phyloP scores from a whole-genome alignment of 495 filamentous ascomycete genomes.

The Tuber calosporum region DNA sequence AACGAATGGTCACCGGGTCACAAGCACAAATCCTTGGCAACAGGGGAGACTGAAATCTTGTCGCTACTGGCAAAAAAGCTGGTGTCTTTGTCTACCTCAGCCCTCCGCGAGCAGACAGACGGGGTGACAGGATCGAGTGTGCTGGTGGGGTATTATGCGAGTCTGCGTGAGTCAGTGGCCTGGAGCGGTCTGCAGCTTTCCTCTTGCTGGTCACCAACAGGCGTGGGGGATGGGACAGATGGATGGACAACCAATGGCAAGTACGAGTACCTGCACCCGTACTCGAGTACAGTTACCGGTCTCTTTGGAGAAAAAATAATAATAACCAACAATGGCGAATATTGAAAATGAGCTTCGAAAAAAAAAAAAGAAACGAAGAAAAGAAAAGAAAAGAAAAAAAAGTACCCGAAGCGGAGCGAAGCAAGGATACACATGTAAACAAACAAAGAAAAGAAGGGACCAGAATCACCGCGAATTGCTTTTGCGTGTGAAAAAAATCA shows the following conservation, averaged over 20 bases:
- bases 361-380: not conserved
- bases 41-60: not conserved
- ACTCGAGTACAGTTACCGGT: too few species aligned
- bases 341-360: not conserved
- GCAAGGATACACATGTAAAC: not conserved
- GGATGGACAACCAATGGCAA: not conserved
- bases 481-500: not conserved
- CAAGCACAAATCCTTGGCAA: not conserved
- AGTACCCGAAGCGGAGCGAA: not conserved
- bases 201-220: constrained; percentile 15
- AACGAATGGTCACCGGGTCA: not conserved
- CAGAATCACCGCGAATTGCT: not conserved
- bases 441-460: not conserved
- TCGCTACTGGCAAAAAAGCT: not conserved
- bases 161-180: constrained; percentile 19
- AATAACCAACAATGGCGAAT: not conserved
- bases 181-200: constrained; percentile 11
- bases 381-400: not conserved
- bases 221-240: constrained; percentile 19
- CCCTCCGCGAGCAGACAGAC: not conserved
- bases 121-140: not conserved
- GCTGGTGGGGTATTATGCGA: constrained; percentile 6
- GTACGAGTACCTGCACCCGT: too few species aligned
- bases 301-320: not conserved
- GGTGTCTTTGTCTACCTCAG: not conserved